Evolutionary conservation across 2,329 filamentous ascomycete genomes (phyloP), one percentile per base, ranked within the genome.

Genomic region (Xylariaceae sp.): DNA sequence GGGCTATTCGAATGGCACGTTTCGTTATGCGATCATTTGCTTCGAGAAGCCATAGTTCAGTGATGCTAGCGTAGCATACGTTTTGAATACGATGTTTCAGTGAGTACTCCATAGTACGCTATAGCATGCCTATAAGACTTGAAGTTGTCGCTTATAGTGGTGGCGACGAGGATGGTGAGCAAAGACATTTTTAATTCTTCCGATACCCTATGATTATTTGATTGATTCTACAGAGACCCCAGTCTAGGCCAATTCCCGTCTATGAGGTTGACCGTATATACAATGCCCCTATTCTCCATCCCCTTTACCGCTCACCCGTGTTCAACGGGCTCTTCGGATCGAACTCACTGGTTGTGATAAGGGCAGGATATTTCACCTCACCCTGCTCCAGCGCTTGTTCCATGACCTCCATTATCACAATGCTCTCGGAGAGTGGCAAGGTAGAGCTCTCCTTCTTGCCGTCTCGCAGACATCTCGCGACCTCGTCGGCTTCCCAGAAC

Each of bases 401-500:
- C 82, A 85, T 85, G 54, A 78, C 77, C 72, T 92, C 87, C 91
- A 96, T 96, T 64, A 96, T 90, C 53, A 86, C 81, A 57, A 95
- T 79, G 70, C 88, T 93, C 80, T 96, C 92, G 51, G 84, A 80
- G 78, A 84, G 83, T 17, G 87, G 84, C 74, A 94, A 76, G 10
- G 81, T 81, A 52, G 82, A 80, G 71, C 90, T 91, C 78, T 96
- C 87, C 68, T 87, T 82, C 75, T 85, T 85, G 18, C 90, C 89
- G 71, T 94, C 90, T 49, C 88, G 80, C 59, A 96, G 71, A 65
- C 88, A 90, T 51, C 86, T 80, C 34, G 87, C 89, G 64, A 84
- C 88, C 77, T 91, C 89, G 72, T 92, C 89, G 1, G 90, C 90
- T 73, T 92, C 88, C 88, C 88, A 93, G 76, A 90, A 94, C 89